phyloP scores from a whole-genome alignment of 257 asterid species.

The Ilex asprella region DNA sequence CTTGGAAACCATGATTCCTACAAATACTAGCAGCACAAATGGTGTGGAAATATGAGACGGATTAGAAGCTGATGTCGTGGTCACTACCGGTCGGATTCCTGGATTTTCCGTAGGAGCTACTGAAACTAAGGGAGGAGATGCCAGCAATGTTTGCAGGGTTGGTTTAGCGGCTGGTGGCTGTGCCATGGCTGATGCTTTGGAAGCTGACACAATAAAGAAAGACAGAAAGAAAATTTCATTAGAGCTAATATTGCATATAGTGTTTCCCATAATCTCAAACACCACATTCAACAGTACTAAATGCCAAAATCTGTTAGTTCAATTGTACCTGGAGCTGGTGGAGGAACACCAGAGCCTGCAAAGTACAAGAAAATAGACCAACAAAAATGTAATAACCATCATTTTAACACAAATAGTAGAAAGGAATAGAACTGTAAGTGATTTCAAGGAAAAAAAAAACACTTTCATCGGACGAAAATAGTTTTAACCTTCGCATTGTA shows the following conservation, averaged over 20 bases:
- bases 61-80: constrained; percentile 32
- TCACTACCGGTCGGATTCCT: constrained; percentile 48
- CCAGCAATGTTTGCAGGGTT: constrained; percentile 18
- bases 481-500: constrained; percentile 50
- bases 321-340: constrained; percentile 71
- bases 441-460: too few species aligned
- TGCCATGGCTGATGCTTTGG: constrained; percentile 29
- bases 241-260: background rate
- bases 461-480: too few species aligned
- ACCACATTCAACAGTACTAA: too few species aligned
- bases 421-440: too few species aligned
- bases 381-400: background rate
- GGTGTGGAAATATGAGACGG: constrained; percentile 15
- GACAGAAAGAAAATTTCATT: background rate
- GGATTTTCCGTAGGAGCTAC: constrained; percentile 45
- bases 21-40: constrained; percentile 19
- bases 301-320: too few species aligned
- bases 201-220: constrained; percentile 20
- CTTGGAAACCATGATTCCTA: constrained; percentile 23
- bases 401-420: too few species aligned
- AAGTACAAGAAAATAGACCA: constrained; percentile 6
- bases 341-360: constrained; percentile 69
- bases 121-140: constrained; percentile 30
- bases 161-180: constrained; percentile 20
- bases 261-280: too few species aligned